These are phyloP conservation scores for Prunus yedoensis DNA, from an alignment of 331 rosid genomes.

Conservation along the genomic window DNA sequence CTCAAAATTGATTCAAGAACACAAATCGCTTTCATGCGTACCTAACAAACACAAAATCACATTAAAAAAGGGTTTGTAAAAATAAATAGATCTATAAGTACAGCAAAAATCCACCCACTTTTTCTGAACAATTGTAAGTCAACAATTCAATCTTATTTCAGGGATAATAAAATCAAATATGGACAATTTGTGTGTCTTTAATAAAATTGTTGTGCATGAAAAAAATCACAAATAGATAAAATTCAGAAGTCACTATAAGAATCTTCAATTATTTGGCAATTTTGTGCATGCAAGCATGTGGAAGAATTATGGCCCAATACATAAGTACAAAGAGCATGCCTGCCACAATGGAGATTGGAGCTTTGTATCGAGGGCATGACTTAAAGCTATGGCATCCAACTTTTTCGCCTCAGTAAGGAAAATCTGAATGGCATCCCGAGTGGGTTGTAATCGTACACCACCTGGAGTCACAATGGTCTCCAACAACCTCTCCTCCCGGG, in stretches of 20 bases:
- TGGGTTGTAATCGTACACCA: conserved; percentile 95
- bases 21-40: conserved; percentile 97
- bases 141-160: neutral
- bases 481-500: conserved; percentile 82
- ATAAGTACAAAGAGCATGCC: conserved; percentile 48
- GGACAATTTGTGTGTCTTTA: neutral
- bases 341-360: conserved; percentile 97
- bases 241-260: neutral
- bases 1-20: conserved; percentile 88
- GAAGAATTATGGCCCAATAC: neutral
- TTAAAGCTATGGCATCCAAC: conserved; percentile 75
- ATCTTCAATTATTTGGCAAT: neutral
- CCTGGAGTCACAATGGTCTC: conserved; percentile 94
- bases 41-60: conserved; percentile 46
- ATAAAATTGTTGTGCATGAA: neutral
- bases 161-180: neutral
- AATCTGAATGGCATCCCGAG: conserved; percentile 90
- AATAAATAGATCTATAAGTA: neutral
- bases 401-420: conserved; percentile 82
- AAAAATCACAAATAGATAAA: neutral
- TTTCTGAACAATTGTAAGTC: neutral
- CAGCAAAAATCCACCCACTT: neutral
- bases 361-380: conserved; percentile 71
- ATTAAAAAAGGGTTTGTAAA: conserved; percentile 15
- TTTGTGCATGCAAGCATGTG: neutral